Evolutionary conservation across 495 filamentous ascomycete genomes (phyloP).

Genomic region (Penicillium desertorum): DNA sequence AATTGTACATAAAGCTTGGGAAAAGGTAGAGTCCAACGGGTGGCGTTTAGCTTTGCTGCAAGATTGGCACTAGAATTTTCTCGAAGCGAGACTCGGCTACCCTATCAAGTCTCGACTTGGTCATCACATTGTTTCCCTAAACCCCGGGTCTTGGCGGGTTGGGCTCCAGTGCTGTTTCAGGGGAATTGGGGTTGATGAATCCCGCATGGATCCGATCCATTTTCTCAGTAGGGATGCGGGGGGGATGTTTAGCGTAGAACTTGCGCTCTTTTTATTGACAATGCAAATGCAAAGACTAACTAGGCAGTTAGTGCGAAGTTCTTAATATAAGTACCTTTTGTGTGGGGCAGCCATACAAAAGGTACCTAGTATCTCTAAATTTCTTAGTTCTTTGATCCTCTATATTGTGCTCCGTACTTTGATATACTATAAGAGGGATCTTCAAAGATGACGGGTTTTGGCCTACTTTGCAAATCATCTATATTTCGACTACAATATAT

Average conservation of each 20-base stretch:
- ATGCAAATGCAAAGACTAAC: neutral
- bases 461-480: no score
- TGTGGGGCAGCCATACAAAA: no score
- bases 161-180: neutral
- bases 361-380: no score
- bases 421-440: no score
- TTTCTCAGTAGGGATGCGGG: neutral
- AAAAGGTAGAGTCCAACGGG: neutral
- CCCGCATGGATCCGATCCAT: neutral
- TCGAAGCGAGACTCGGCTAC: neutral
- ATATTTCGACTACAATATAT: no score
- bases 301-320: no score
- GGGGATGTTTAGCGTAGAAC: neutral
- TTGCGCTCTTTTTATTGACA: neutral
- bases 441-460: no score
- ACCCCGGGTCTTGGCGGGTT: neutral
- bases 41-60: slow-evolving; percentile 1
- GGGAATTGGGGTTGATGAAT: neutral
- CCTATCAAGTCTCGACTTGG: neutral
- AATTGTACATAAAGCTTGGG: neutral
- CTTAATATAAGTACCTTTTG: no score
- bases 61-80: neutral
- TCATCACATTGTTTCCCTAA: neutral
- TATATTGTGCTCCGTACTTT: no score
- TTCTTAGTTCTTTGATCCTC: no score